Base-by-base conservation (phyloP, 2,329 filamentous ascomycete species). In the Alternaria triticina region DNA sequence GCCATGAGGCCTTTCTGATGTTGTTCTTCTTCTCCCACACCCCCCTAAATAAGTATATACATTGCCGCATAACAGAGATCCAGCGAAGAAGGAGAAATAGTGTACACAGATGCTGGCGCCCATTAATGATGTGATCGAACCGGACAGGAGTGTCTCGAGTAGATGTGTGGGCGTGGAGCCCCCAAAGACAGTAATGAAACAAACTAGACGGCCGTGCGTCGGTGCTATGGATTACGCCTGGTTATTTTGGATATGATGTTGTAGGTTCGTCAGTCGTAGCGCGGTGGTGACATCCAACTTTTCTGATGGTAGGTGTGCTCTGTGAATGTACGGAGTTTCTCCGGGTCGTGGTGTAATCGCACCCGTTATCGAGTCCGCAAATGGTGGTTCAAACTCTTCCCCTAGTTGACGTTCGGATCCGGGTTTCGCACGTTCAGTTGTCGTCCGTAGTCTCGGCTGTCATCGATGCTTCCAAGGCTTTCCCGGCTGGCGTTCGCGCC, bases 361-460 rank as follows among this genome's bases (percentile, higher is more conserved):
- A n/a, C 33, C 23, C 49, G n/a, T 50, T 15, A n/a, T 55, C 15
- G 13, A 55, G 44, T 44, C 49, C 33, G n/a, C 25, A 54, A 17
- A 36, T 54, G 22, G 3, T 55, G 25, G 27, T 30, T 40, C 20
- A 20, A 17, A 13, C 20, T 20, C 3, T 44, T 23, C 20, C 61
- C 17, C 56, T 57, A 28, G 57, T 36, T 36, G 33, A 36, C 33
- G 15, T 50, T 65, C 1, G 74, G 72, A 64, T 79, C 77, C 9
- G 77, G 77, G 56, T 79, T 79, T 25, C 74, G 73, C 72, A 84
- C 81, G 23, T 82, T 83, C n/a, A 83, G 69, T 50, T 82, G 80
- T 51, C 83, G 79, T 49, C 81, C 82, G 63, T 84, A 85, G 62
- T 85, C 83, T 43, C 77, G 77, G 59, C 81, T 81, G 61, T 83